Evolutionary conservation across 345 rosid species (phyloP).

Genomic region (Passiflora organensis): DNA sequence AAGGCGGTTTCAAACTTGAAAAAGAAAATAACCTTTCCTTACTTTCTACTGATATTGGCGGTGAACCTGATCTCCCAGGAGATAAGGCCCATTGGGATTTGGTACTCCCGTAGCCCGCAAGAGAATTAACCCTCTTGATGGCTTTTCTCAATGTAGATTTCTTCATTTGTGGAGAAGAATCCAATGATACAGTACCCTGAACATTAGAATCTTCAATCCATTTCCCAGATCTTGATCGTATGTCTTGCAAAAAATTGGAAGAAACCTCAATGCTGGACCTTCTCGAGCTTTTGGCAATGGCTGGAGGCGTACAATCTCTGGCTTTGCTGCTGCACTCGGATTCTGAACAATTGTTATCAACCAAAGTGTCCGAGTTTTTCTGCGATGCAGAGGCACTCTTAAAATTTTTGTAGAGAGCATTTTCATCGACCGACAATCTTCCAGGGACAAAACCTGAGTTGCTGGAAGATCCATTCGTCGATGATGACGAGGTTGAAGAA

Average conservation of each 20-base stretch:
- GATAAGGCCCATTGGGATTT: constrained; percentile 80
- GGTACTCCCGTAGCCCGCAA: constrained; percentile 42
- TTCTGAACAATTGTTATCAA: constrained; percentile 34
- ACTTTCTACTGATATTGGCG: constrained; percentile 50
- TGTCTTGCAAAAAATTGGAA: constrained; percentile 47
- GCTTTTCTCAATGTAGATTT: constrained; percentile 40
- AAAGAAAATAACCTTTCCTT: constrained; percentile 45
- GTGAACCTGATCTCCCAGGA: constrained; percentile 63
- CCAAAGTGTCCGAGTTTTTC: constrained; percentile 24
- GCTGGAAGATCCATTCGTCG: constrained; percentile 16
- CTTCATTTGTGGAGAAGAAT: constrained; percentile 31
- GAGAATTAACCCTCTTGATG: constrained; percentile 55
- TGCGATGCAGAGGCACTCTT: neutral
- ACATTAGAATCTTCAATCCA: constrained; percentile 23
- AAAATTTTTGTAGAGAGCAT: constrained; percentile 27
- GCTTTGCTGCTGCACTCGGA: constrained; percentile 40
- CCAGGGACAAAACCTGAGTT: constrained; percentile 27
- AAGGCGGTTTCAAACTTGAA: constrained; percentile 57
- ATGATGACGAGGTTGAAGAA: constrained; percentile 22
- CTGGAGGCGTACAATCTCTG: constrained; percentile 19
- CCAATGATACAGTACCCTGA: constrained; percentile 27
- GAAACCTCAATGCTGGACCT: constrained; percentile 52
- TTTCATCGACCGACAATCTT: constrained; percentile 55
- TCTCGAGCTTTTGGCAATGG: constrained; percentile 14
- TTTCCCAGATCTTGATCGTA: constrained; percentile 24